Evolutionary conservation across 169 alveolate species (phyloP), one percentile per base, ranked within the genome.

Genomic region (Plasmodium ovale): DNA sequence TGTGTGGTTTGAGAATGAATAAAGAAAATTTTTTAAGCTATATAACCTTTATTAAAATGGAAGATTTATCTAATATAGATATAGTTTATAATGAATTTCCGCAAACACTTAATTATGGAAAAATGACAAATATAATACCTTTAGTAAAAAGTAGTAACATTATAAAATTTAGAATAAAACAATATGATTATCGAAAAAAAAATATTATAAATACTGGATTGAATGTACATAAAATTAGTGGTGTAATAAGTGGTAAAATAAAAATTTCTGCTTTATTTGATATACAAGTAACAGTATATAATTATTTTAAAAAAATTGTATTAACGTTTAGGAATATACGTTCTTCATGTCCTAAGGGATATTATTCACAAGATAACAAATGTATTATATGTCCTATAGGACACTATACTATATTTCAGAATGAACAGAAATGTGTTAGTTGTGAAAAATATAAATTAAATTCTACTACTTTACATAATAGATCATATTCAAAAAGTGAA

Each of bases 331-430:
- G 72, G 23, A 67, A 64, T 3, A 31, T 85, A 44, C 27, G 82
- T 33, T 49, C 92, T 33, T 6, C 70, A 6, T 95, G 97, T 88
- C 73, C 89, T 4, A 95, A 94, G 39, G 97, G 97, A 31, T 79
- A 72, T 69, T 92, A 68, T 79, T 87, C 29, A 69, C 33, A 72
- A 33, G 60, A 47, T 2, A 73, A 89, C 23, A 82, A 56, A 53
- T 95, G 97, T 60, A 56, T 27, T n/a, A 87, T 54, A 23, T 95
- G 97, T 65, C 95, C 96, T 19, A 16, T 87, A 4, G 97, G 96
- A 7, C 47, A 92, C 12, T 95, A 92, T 73, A 91, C 92, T 58
- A 49, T 42, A n/a, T 71, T 39, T 19, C 54, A 14, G 12, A 65
- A 87, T 47, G 53, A 42, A 7, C 51, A 44, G 42, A 12, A 54